Conservation (phyloP, 176 grass and related monocot genomes). For the Bothriochloa decipiens region DNA sequence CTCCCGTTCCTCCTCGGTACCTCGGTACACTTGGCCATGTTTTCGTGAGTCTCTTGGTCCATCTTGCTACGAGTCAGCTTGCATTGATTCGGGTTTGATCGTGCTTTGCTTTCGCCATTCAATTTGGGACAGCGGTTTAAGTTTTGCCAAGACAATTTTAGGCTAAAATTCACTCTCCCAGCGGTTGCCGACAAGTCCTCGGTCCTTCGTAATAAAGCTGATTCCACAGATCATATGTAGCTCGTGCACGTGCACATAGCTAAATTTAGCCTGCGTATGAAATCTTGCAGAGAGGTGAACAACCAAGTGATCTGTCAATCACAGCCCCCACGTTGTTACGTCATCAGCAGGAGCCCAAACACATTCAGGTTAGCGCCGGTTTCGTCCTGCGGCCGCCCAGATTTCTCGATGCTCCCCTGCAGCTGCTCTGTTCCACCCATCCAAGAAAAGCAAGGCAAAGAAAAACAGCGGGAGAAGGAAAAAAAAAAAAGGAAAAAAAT, state of each 20-base stretch:
- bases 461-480: neutral
- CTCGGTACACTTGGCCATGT: no score
- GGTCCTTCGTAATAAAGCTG: no score
- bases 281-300: neutral
- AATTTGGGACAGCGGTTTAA: no score
- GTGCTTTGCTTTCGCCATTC: no score
- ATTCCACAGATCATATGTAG: neutral
- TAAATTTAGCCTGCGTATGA: neutral
- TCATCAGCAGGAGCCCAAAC: neutral
- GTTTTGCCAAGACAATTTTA: no score
- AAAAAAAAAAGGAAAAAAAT: neutral
- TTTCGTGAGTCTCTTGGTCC: no score
- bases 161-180: no score
- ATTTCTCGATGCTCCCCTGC: constrained; percentile 25
- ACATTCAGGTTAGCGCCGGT: constrained; percentile 17
- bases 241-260: neutral
- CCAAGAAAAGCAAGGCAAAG: constrained; percentile 38
- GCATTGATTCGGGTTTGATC: no score
- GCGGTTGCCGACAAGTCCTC: no score
- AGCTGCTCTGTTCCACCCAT: constrained; percentile 18
- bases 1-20: no score
- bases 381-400: constrained; percentile 38
- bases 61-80: no score
- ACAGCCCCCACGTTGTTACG: neutral
- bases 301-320: neutral